Percentiles rank a stretch among this genome's conserved stretches.
Evolutionary conservation across 2,329 filamentous ascomycete genomes (phyloP).

Genomic region (Ophiocordyceps camponoti-rufipedis): DNA sequence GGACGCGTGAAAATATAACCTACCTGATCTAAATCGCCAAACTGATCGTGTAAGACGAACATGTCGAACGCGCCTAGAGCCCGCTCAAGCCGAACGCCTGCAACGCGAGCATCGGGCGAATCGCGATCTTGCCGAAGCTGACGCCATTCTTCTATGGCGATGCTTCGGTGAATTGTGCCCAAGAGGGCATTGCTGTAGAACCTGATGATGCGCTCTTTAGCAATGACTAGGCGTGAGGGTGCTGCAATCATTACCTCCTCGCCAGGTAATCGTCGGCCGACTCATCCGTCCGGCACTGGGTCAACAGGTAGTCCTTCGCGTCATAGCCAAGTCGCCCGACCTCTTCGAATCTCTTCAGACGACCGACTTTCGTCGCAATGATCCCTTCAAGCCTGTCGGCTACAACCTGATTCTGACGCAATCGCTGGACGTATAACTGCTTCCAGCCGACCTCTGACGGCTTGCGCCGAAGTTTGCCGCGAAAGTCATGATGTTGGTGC

Average conservation of each 20-base stretch:
- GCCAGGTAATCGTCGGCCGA: slow-evolving; percentile 58
- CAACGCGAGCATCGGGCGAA: slow-evolving; percentile 15
- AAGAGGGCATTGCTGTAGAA: slow-evolving; percentile 62
- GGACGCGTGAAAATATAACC: slow-evolving; percentile 6
- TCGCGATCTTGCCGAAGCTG: slow-evolving; percentile 11
- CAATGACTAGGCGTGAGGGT: not conserved
- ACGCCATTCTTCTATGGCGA: slow-evolving; percentile 65
- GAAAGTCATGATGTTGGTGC: slow-evolving; percentile 46
- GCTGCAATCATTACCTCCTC: slow-evolving; percentile 29
- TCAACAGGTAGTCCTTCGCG: slow-evolving; percentile 66
- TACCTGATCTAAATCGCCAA: slow-evolving; percentile 59
- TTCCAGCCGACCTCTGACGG: slow-evolving; percentile 57
- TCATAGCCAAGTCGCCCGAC: slow-evolving; percentile 67
- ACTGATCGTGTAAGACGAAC: slow-evolving; percentile 59
- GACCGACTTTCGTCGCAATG: slow-evolving; percentile 49
- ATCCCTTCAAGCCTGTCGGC: slow-evolving; percentile 45
- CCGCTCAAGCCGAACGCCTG: slow-evolving; percentile 38
- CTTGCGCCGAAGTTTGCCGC: slow-evolving; percentile 31
- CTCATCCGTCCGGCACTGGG: slow-evolving; percentile 41
- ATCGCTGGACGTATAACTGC: slow-evolving; percentile 39
- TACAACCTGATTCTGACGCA: slow-evolving; percentile 30
- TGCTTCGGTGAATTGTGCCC: slow-evolving; percentile 61
- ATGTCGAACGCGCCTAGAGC: slow-evolving; percentile 74
- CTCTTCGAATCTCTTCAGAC: slow-evolving; percentile 49
- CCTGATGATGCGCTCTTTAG: slow-evolving; percentile 20